phyloP scores from a whole-genome alignment of 2,329 filamentous ascomycete genomes.

The Sporothrix inflata region DNA sequence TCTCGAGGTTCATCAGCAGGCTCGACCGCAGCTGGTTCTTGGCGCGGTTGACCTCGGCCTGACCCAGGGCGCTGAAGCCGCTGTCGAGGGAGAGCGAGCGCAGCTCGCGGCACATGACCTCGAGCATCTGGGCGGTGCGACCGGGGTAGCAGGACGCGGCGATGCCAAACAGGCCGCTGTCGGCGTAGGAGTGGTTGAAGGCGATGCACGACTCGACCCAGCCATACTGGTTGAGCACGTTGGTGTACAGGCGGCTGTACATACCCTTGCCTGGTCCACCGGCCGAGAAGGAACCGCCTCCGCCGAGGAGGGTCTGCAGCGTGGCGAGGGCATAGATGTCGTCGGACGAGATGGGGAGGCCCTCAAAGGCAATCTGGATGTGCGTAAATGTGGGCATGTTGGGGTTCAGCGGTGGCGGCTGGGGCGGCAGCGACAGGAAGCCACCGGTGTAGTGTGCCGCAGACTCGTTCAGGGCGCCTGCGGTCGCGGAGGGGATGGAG shows the following conservation, averaged over 20 bases:
- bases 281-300: conserved; percentile 94
- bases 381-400: conserved; percentile 81
- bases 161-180: conserved; percentile 94
- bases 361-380: conserved; percentile 95
- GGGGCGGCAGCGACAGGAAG: conserved; percentile 80
- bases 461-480: conserved; percentile 63
- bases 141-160: conserved; percentile 81
- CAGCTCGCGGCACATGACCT: conserved; percentile 92
- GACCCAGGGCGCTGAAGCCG: conserved; percentile 72
- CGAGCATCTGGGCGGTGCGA: conserved; percentile 80
- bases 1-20: conserved; percentile 96
- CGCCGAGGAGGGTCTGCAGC: conserved; percentile 91
- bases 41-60: conserved; percentile 81
- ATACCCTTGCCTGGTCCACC: conserved; percentile 98
- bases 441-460: conserved; percentile 86
- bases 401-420: conserved; percentile 77
- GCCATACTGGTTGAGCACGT: conserved; percentile 94
- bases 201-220: conserved; percentile 96
- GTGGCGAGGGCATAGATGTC: conserved; percentile 97
- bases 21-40: conserved; percentile 95
- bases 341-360: conserved; percentile 82
- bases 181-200: conserved; percentile 97
- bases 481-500: conserved; percentile 43
- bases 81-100: conserved; percentile 74
- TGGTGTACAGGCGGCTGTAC: conserved; percentile 97